These are phyloP conservation scores for Vitellaria paradoxa DNA, from an alignment of 179 eudicot genomes.

Conservation along the genomic window DNA sequence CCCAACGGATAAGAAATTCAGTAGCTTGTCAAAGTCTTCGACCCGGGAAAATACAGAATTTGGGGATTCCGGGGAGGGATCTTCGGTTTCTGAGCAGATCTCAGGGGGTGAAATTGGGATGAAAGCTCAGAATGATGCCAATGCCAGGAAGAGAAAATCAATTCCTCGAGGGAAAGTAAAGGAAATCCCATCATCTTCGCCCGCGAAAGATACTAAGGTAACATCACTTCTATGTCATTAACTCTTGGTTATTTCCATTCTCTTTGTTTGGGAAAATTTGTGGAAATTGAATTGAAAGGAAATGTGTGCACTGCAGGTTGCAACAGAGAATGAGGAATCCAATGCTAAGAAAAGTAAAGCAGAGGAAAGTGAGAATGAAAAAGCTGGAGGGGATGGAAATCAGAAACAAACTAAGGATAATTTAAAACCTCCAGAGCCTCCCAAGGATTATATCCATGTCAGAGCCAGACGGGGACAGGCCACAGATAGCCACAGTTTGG, in stretches of 20 bases:
- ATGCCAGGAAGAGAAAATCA: conserved; percentile 72
- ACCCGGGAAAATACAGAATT: conserved; percentile 37
- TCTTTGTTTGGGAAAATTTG: not conserved
- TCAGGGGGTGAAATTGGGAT: conserved; percentile 40
- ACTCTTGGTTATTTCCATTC: conserved; percentile 1
- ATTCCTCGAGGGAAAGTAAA: conserved; percentile 49
- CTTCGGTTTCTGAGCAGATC: conserved; percentile 80
- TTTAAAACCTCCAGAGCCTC: conserved; percentile 58
- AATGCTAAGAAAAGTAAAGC: conserved; percentile 67
- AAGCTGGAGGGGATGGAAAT: conserved; percentile 15
- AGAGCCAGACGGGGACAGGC: conserved; percentile 98
- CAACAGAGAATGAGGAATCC: conserved; percentile 43
- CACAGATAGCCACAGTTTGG: conserved; percentile 92
- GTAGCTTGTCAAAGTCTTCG: conserved; percentile 28
- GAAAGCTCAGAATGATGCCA: conserved; percentile 37
- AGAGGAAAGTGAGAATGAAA: conserved; percentile 20
- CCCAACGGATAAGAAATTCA: conserved; percentile 25
- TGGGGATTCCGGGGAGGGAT: conserved; percentile 62
- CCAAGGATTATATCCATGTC: conserved; percentile 93
- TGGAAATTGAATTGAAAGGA: not conserved
- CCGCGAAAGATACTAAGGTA: conserved; percentile 58
- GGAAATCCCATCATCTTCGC: conserved; percentile 31
- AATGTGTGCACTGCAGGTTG: conserved; percentile 41
- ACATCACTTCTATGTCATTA: not conserved
- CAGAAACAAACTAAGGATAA: conserved; percentile 41